A percentile compares a stretch with the other conserved stretches of the same genome.
These are phyloP conservation scores for Lentinus tigrinus DNA, from an alignment of 768 basidiomycete genomes.

Conservation along the genomic window DNA sequence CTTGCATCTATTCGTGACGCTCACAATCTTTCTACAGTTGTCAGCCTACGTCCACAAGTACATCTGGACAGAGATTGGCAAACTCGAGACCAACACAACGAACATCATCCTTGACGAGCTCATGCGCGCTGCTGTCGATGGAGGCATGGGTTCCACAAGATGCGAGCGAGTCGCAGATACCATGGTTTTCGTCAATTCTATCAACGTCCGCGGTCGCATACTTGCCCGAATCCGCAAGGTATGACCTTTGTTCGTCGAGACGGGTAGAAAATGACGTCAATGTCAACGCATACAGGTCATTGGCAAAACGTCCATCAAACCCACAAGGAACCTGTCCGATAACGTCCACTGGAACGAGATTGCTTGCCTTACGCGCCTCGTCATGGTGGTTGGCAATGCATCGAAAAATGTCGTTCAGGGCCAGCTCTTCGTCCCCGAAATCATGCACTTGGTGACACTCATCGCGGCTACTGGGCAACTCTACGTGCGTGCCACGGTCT, in stretches of 20 bases:
- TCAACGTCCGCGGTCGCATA: slow-evolving; percentile 75
- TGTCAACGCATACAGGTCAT: slow-evolving; percentile 54
- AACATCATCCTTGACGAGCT: slow-evolving; percentile 81
- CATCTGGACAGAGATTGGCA: slow-evolving; percentile 77
- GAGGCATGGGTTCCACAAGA: slow-evolving; percentile 70
- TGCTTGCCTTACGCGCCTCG: slow-evolving; percentile 74
- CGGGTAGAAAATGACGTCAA: neutral
- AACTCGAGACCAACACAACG: slow-evolving; percentile 61
- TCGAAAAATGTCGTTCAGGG: slow-evolving; percentile 60
- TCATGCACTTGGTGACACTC: slow-evolving; percentile 78
- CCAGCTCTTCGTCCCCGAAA: slow-evolving; percentile 81
- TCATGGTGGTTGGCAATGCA: slow-evolving; percentile 68
- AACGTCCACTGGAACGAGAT: slow-evolving; percentile 82
- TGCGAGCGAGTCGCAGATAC: slow-evolving; percentile 78
- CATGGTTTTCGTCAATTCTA: slow-evolving; percentile 70
- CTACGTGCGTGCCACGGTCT: slow-evolving; percentile 75
- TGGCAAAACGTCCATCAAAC: slow-evolving; percentile 66
- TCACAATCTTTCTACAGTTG: slow-evolving; percentile 40
- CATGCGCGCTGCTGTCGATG: slow-evolving; percentile 79
- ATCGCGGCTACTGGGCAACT: slow-evolving; percentile 73
- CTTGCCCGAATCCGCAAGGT: slow-evolving; percentile 81
- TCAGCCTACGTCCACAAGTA: slow-evolving; percentile 64
- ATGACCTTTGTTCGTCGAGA: slow-evolving; percentile 12
- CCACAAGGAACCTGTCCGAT: slow-evolving; percentile 61
- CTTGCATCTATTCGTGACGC: neutral